Evolutionary conservation across 73 alveolate species (phyloP).

Genomic region (Paramecium octaurelia): DNA sequence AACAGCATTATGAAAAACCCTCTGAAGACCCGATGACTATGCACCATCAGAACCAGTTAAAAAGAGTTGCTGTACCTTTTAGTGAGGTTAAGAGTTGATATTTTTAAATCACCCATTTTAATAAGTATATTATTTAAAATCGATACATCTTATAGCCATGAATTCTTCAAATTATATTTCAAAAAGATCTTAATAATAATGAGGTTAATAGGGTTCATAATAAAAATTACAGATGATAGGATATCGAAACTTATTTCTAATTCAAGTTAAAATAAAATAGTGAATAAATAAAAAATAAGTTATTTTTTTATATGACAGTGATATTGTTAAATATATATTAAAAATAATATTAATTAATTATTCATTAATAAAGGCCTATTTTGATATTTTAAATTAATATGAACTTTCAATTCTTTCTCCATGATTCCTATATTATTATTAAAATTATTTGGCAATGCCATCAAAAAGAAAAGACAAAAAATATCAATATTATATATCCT

Average conservation of each 20-base stretch:
- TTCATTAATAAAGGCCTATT: not conserved
- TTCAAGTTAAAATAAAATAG: not conserved
- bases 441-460: not conserved
- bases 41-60: slow-evolving; percentile 12
- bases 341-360: not conserved
- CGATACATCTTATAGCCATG: not conserved
- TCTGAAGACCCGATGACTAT: slow-evolving; percentile 46
- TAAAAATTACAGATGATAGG: not conserved
- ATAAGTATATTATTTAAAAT: not conserved
- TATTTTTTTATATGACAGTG: not conserved
- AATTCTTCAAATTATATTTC: not conserved
- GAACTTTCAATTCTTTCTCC: not conserved
- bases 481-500: too few relatives aligned
- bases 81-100: not conserved
- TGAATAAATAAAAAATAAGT: not conserved
- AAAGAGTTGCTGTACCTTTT: not conserved
- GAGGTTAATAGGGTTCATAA: not conserved
- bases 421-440: not conserved
- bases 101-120: slow-evolving; percentile 12
- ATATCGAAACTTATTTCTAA: not conserved
- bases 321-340: not conserved
- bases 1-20: slow-evolving; percentile 7
- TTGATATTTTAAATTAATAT: not conserved
- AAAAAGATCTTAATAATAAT: not conserved
- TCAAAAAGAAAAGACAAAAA: not conserved